Conservation (phyloP, 1,284 basidiomycete species). For the Apiotrichum siamense region DNA sequence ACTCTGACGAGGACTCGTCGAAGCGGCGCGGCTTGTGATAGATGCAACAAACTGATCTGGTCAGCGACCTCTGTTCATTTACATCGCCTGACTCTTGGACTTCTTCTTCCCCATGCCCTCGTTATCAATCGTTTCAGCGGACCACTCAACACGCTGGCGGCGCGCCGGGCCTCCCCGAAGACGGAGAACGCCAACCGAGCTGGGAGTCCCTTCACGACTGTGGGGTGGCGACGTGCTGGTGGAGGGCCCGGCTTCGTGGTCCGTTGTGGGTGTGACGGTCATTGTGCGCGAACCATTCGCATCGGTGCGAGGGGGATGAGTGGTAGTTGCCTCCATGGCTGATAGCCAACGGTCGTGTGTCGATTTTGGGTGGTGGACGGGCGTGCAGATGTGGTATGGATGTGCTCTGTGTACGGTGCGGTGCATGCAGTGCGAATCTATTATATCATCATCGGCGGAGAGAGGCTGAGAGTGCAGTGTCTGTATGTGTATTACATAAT, state of each 20-base stretch:
- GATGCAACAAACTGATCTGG: constrained; percentile 50
- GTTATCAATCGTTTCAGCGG: constrained; percentile 49
- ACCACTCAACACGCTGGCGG: constrained; percentile 45
- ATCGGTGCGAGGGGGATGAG: constrained; percentile 20
- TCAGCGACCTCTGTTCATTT: constrained; percentile 1
- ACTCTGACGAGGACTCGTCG: constrained; percentile 49
- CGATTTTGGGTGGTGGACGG: background rate
- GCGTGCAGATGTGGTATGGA: background rate
- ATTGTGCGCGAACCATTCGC: constrained; percentile 28
- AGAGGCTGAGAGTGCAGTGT: no score
- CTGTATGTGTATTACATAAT: no score
- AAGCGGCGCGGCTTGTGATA: constrained; percentile 49
- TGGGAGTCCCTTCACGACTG: constrained; percentile 11
- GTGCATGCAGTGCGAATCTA: no score
- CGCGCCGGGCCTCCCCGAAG: constrained; percentile 40
- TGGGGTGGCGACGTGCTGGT: background rate
- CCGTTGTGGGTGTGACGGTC: constrained; percentile 19
- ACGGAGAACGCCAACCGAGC: constrained; percentile 33
- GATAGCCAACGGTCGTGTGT: no score
- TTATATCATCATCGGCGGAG: no score
- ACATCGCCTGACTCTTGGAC: constrained; percentile 46
- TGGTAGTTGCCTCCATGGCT: constrained; percentile 50
- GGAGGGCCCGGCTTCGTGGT: constrained; percentile 13
- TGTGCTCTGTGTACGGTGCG: no score
- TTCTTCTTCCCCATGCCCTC: constrained; percentile 50